These are phyloP conservation scores for Pichia sp. DNA, from an alignment of 1,139 yeast species.

Conservation along the genomic window DNA sequence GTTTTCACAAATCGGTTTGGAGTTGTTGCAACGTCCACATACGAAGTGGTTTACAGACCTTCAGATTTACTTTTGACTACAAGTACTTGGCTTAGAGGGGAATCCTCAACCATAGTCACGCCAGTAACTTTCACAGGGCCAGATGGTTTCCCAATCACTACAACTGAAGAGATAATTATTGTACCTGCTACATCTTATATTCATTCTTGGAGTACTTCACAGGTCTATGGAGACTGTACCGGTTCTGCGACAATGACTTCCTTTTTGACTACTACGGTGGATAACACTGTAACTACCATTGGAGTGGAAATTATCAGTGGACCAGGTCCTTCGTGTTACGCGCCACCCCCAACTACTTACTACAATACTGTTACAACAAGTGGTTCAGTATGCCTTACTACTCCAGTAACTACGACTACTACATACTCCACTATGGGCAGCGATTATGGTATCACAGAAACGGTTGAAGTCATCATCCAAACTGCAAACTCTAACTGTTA, in stretches of 20 bases:
- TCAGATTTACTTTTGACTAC: not conserved
- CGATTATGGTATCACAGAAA: not conserved
- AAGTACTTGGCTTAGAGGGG: not conserved
- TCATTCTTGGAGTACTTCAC: slow-evolving; percentile 9
- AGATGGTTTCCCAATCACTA: slow-evolving; percentile 9
- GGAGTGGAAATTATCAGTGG: slow-evolving; percentile 4
- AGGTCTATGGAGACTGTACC: slow-evolving; percentile 4
- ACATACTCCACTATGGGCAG: not conserved
- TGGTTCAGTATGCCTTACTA: not conserved
- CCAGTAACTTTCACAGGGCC: not conserved
- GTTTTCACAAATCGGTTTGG: slow-evolving; percentile 4
- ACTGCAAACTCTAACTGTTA: not conserved
- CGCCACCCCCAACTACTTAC: not conserved
- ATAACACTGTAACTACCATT: slow-evolving; percentile 1
- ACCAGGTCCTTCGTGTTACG: slow-evolving; percentile 2
- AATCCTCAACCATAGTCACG: not conserved
- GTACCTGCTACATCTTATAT: slow-evolving; percentile 8
- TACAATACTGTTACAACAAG: not conserved
- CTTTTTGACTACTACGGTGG: not conserved
- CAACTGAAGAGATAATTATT: slow-evolving; percentile 11
- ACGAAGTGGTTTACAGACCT: slow-evolving; percentile 6
- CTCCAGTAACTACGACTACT: not conserved
- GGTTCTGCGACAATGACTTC: slow-evolving; percentile 3
- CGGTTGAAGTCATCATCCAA: slow-evolving; percentile 1
- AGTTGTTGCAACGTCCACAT: slow-evolving; percentile 6